Evolutionary conservation across 495 filamentous ascomycete species (phyloP), one percentile per base, ranked within the genome.

Genomic region (Halenospora varia): DNA sequence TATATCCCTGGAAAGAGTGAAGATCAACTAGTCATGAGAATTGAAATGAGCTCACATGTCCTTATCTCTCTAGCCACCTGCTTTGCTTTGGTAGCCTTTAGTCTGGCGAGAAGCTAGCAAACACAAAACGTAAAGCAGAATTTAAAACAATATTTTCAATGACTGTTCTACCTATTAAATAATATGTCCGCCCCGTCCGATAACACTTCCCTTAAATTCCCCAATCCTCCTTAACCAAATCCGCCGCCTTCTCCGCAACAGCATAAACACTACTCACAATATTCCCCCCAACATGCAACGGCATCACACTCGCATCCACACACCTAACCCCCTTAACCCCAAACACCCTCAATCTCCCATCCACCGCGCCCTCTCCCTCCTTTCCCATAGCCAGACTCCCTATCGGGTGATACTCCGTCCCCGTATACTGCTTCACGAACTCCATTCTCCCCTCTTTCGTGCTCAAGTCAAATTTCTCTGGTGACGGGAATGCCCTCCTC

Each of bases 241-340:
- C 57, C 8, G 44, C 35, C 9, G 44, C 51, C 46, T 60, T 60
- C 46, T 60, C 57, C 9, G 57, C 57, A 18, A 60, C 57, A 18
- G 57, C 57, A 55, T 60, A 60, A 23, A 25, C 42, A 11, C 26
- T 55, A 18, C 44, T 42, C 44, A 55, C 29, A 44, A 60, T 60
- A 50, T 60, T 55, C 18, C 57, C 51, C 15, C 51, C 42, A 18
- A 55, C 51, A 45, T 55, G 51, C 13, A n/a, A 15, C 18, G 57
- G 51, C 6, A 46, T 23, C 19, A 55, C 52, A 29, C 22, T 51
- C 4, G 72, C 74, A 64, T 77, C 73, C 4, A 70, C 70, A 11
- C 75, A 66, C 48, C 74, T 52, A 40, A 76, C 25, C 8, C 67
- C 67, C n/a, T 47, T 63, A 0, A 66, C 62, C 1, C 71, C 73